phyloP scores from a whole-genome alignment of 495 filamentous ascomycete species.

The Aspergillus mulundensis region DNA sequence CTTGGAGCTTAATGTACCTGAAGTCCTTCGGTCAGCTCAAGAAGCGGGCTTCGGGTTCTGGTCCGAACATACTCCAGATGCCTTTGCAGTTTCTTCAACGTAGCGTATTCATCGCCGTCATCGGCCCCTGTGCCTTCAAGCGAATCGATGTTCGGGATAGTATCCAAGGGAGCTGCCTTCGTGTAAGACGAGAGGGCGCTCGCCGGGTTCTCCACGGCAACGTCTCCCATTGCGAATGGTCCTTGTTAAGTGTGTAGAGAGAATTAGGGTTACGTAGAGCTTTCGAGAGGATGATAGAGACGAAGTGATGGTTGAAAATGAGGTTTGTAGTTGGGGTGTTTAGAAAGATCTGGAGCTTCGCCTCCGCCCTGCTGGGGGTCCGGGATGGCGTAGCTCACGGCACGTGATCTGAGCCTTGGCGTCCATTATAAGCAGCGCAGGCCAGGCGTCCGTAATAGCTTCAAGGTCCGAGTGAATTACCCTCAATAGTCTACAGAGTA shows the following conservation, averaged over 20 bases:
- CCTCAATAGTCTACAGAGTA: too few species aligned
- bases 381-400: slow-evolving; percentile 11
- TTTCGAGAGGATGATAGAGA: neutral
- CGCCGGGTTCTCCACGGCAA: slow-evolving; percentile 73
- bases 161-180: slow-evolving; percentile 70
- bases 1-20: slow-evolving; percentile 94
- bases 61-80: slow-evolving; percentile 73
- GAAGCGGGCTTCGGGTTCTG: neutral
- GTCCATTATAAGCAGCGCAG: slow-evolving; percentile 1
- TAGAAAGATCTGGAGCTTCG: slow-evolving; percentile 20
- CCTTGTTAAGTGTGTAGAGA: slow-evolving; percentile 1
- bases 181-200: slow-evolving; percentile 69
- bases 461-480: too few species aligned
- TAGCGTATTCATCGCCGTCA: slow-evolving; percentile 87
- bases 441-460: neutral
- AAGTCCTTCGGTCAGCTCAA: slow-evolving; percentile 28
- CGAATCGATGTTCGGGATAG: slow-evolving; percentile 83
- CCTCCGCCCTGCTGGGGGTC: slow-evolving; percentile 1
- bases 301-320: neutral
- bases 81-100: slow-evolving; percentile 89
- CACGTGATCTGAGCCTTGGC: slow-evolving; percentile 19
- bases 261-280: neutral
- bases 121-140: slow-evolving; percentile 79
- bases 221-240: slow-evolving; percentile 65
- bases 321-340: neutral